Evolutionary conservation across 176 grass and related monocot species (phyloP).

Genomic region (Musa troglodytarum): DNA sequence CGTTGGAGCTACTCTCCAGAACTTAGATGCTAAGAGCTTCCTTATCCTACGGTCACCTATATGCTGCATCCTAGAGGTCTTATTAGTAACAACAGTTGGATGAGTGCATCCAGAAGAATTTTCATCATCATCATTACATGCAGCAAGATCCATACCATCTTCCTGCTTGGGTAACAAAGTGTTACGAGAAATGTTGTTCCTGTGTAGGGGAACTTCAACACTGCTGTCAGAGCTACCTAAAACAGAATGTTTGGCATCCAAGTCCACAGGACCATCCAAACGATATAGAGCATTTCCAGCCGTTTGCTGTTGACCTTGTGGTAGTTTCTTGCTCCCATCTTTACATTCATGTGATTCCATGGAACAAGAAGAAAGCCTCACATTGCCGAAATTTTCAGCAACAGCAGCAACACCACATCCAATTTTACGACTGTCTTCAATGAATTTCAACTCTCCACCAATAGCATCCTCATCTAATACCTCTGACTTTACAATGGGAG

Average conservation of each 20-base stretch:
- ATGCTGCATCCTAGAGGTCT: slow-evolving; percentile 29
- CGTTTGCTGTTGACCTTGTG: slow-evolving; percentile 2
- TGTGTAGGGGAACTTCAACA: slow-evolving; percentile 50
- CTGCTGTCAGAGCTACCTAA: slow-evolving; percentile 88
- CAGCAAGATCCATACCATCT: slow-evolving; percentile 31
- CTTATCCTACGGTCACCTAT: slow-evolving; percentile 52
- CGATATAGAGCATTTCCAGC: slow-evolving; percentile 31
- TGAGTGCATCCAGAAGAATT: slow-evolving; percentile 46
- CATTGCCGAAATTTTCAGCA: slow-evolving; percentile 27
- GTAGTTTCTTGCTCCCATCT: slow-evolving; percentile 32
- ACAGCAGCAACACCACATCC: slow-evolving; percentile 25
- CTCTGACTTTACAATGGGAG: slow-evolving; percentile 34
- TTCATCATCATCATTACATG: slow-evolving; percentile 63
- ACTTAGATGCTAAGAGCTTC: slow-evolving; percentile 53
- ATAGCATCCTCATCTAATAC: slow-evolving; percentile 38
- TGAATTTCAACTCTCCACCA: slow-evolving; percentile 28
- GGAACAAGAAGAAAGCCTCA: slow-evolving; percentile 29
- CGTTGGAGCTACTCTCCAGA: slow-evolving; percentile 47
- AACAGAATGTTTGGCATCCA: slow-evolving; percentile 52
- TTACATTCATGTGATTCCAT: slow-evolving; percentile 39
- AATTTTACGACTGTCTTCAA: slow-evolving; percentile 28
- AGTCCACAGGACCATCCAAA: slow-evolving; percentile 51
- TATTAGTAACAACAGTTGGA: slow-evolving; percentile 34
- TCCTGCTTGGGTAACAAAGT: slow-evolving; percentile 22
- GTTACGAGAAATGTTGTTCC: slow-evolving; percentile 25